These are phyloP conservation scores for Scytalidium sp. DNA, from an alignment of 2,329 filamentous ascomycete genomes.

Conservation along the genomic window DNA sequence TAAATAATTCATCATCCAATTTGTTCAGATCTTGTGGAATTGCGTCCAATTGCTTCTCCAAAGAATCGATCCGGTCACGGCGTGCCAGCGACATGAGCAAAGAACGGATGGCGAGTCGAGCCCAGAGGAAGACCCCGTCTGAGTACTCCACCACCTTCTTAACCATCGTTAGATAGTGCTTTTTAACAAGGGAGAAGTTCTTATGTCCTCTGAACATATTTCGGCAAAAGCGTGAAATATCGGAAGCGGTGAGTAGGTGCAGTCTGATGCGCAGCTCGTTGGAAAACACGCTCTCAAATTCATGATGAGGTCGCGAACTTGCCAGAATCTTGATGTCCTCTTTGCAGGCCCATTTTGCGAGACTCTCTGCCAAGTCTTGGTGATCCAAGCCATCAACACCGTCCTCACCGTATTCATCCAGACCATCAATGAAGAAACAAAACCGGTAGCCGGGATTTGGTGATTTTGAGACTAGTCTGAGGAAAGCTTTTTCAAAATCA, in stretches of 20 bases:
- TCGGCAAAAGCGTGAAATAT: slow-evolving; percentile 8
- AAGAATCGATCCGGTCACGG: slow-evolving; percentile 16
- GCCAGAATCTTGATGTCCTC: slow-evolving; percentile 12
- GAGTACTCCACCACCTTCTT: slow-evolving; percentile 18
- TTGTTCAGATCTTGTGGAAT: neutral
- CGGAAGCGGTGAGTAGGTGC: slow-evolving; percentile 14
- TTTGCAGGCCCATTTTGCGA: slow-evolving; percentile 6
- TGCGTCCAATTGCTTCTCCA: neutral
- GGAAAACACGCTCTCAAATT: slow-evolving; percentile 16
- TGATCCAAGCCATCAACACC: slow-evolving; percentile 15
- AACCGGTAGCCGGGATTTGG: slow-evolving; percentile 10
- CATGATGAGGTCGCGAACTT: slow-evolving; percentile 14
- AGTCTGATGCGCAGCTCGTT: slow-evolving; percentile 9
- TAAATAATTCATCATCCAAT: neutral
- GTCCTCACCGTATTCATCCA: slow-evolving; percentile 29
- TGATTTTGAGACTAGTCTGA: neutral
- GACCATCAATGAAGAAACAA: slow-evolving; percentile 33
- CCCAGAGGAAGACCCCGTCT: slow-evolving; percentile 30
- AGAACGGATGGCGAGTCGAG: slow-evolving; percentile 20
- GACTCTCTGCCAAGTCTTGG: slow-evolving; percentile 12
- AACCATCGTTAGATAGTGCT: slow-evolving; percentile 15
- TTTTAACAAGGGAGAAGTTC: slow-evolving; percentile 11
- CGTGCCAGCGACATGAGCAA: slow-evolving; percentile 8
- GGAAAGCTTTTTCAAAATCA: neutral
- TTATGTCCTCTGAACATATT: slow-evolving; percentile 2